Base-by-base conservation (phyloP, 2,329 filamentous ascomycete species). In the Penicillium sp. region DNA sequence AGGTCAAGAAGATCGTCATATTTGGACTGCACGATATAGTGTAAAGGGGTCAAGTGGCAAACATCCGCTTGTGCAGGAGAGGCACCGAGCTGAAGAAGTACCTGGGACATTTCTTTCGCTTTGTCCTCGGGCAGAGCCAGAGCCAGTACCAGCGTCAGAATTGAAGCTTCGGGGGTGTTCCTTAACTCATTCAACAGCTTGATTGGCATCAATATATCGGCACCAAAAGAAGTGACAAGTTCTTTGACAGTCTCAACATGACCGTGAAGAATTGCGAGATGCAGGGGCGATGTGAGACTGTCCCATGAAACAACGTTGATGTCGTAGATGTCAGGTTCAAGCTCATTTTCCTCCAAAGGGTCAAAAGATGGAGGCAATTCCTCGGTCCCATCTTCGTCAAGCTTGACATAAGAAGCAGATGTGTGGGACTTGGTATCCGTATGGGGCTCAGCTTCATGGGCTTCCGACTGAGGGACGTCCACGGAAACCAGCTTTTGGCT, bases 291-390 rank as follows among this genome's bases (percentile, higher is more conserved):
- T 40, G 79, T 77, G 3, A 80, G 78, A 4, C 73, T 75, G 51
- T 93, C 86, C 87, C 87, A 94, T 1, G 85, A 78, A n/a, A 84
- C 57, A 1, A 83, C 75, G 48, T 93, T 81, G 42, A 89, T 73
- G 48, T 92, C 79, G 59, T 84, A 90, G 35, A 89, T 75, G 60
- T 94, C 85, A 1, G 85, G 85, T 13, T 84, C 82, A 7, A 82
- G 73, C 1, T 78, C 72, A 14, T 75, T 68, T 5, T 80, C 65
- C 7, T 66, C 75, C 1, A 71, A 68, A 1, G 72, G 51, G 7
- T 60, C 64, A 1, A 73, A 67, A 18, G 72, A 65, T 1, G 61
- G 54, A 0, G 53, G 50, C 4, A 68, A 57, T 4, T 36, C 29
- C 10, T 52, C 39, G 3, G 30, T 16, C 2, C 45, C 44, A 9